Evolutionary conservation across 1,139 yeast genomes (phyloP).

Genomic region (Magnusiomyces starmeri): DNA sequence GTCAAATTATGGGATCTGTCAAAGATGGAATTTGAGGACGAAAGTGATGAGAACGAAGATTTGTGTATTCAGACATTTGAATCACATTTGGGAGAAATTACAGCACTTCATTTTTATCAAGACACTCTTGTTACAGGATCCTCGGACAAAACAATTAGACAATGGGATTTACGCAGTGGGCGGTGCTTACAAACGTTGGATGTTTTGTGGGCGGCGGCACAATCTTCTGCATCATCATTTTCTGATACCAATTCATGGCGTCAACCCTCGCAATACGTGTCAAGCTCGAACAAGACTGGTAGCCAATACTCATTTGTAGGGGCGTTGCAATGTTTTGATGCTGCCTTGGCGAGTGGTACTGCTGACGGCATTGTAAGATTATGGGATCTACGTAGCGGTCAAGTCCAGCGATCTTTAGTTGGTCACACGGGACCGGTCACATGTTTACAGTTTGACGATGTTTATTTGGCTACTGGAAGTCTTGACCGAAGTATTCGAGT

Average conservation of each 20-base stretch:
- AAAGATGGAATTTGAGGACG: constrained; percentile 24
- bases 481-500: constrained; percentile 56
- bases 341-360: constrained; percentile 70
- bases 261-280: constrained; percentile 9
- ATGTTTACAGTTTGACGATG: constrained; percentile 59
- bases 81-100: constrained; percentile 57
- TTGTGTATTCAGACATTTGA: constrained; percentile 43
- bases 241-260: constrained; percentile 22
- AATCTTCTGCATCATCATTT: constrained; percentile 17
- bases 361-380: constrained; percentile 66
- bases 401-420: constrained; percentile 53
- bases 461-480: constrained; percentile 56
- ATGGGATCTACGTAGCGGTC: constrained; percentile 70
- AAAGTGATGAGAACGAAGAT: constrained; percentile 20
- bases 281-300: not conserved
- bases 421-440: constrained; percentile 72
- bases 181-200: constrained; percentile 54
- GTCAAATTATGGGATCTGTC: constrained; percentile 53
- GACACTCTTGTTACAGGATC: constrained; percentile 51
- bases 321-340: constrained; percentile 58
- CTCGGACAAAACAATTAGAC: constrained; percentile 50
- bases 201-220: constrained; percentile 49
- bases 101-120: constrained; percentile 49
- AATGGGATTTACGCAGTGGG: constrained; percentile 54
- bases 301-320: constrained; percentile 39